Evolutionary conservation across 768 basidiomycete genomes (phyloP).

Genomic region (Podaxis mareebaensis): DNA sequence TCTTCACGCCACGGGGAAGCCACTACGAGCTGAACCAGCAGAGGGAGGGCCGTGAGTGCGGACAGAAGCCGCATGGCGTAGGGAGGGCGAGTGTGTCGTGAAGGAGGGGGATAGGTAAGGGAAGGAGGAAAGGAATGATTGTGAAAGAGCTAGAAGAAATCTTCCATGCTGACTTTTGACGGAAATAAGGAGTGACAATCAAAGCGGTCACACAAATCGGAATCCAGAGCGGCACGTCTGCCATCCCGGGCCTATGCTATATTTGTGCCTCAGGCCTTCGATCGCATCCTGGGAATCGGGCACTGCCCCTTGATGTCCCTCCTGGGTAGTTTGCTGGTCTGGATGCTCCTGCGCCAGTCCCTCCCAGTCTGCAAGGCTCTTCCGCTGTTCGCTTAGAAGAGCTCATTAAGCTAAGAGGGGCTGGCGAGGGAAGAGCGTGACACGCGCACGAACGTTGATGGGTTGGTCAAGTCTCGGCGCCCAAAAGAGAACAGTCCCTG

Average conservation of each 20-base stretch:
- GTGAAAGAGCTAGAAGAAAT: not conserved
- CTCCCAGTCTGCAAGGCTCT: not conserved
- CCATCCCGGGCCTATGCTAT: not conserved
- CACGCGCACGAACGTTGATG: no score
- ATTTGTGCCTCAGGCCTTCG: not conserved
- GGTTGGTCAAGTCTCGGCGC: no score
- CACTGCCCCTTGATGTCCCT: not conserved
- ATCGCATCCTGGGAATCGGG: not conserved
- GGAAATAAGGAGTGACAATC: constrained; percentile 15
- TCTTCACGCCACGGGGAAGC: constrained; percentile 71
- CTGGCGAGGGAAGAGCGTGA: no score
- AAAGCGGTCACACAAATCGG: constrained; percentile 7
- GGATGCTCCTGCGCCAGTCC: not conserved
- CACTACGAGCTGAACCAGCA: constrained; percentile 36
- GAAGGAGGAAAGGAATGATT: constrained; percentile 6
- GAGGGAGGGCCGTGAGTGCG: constrained; percentile 40
- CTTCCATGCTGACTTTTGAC: constrained; percentile 10
- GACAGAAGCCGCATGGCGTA: constrained; percentile 48
- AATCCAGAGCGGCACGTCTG: not conserved
- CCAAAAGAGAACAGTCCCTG: no score
- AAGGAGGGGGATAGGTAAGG: constrained; percentile 3
- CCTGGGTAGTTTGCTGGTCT: not conserved
- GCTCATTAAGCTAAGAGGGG: no score
- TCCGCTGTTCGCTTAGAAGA: not conserved
- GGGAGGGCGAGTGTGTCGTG: constrained; percentile 1